Conservation (phyloP, 1,284 basidiomycete genomes). For the Fomitopsis schrenkii region DNA sequence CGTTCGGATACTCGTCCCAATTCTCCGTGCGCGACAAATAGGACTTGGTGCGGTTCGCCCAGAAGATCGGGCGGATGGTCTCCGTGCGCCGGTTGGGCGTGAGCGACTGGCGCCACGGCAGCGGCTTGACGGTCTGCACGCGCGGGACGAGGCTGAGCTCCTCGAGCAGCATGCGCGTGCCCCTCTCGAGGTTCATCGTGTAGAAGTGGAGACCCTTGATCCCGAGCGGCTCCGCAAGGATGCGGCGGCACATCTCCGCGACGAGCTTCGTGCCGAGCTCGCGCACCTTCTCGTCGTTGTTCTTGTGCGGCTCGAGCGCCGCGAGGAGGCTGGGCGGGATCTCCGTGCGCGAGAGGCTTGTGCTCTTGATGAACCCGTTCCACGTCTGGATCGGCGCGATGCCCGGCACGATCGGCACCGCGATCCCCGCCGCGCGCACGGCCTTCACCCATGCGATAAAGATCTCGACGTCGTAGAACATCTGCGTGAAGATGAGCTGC, state of each 20-base stretch:
- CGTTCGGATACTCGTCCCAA: conserved; percentile 99
- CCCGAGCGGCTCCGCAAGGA: conserved; percentile 75
- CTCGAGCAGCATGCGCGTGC: conserved; percentile 88
- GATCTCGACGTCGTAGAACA: conserved; percentile 90
- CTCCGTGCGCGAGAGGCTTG: conserved; percentile 79
- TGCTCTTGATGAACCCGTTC: conserved; percentile 94
- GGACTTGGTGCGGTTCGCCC: conserved; percentile 90
- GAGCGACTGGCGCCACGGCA: conserved; percentile 93
- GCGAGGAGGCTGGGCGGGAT: conserved; percentile 84
- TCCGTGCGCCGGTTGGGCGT: conserved; percentile 86
- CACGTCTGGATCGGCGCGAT: conserved; percentile 98
- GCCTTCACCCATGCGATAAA: conserved; percentile 85
- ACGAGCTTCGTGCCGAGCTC: conserved; percentile 87
- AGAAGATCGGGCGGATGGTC: conserved; percentile 92
- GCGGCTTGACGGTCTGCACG: conserved; percentile 82
- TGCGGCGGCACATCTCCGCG: conserved; percentile 82
- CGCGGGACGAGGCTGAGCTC: conserved; percentile 83
- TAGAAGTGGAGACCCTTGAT: conserved; percentile 93
- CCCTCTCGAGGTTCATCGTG: conserved; percentile 98
- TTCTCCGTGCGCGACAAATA: conserved; percentile 91
- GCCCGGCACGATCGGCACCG: conserved; percentile 91
- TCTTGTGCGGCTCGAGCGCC: conserved; percentile 86
- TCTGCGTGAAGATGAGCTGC: conserved; percentile 92
- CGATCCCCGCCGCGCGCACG: conserved; percentile 84
- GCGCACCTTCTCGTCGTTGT: conserved; percentile 87